Percentiles rank a stretch among this genome's conserved stretches.
These are phyloP conservation scores for Iris macrosiphon DNA, from an alignment of 106 monocot species.

Conservation along the genomic window DNA sequence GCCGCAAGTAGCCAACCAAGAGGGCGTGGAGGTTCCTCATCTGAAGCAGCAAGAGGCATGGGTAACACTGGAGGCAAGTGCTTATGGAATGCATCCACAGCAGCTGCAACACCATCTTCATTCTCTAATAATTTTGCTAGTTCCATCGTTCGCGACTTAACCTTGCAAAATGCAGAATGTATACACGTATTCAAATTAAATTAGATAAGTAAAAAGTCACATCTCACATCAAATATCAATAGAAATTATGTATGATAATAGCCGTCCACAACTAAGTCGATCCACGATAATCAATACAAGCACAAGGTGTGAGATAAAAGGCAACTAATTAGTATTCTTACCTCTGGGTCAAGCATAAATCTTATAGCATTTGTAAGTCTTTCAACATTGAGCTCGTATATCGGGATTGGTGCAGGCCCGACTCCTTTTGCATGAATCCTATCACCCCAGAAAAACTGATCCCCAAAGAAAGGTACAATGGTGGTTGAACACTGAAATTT, in stretches of 20 bases:
- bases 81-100: constrained; percentile 54
- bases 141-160: constrained; percentile 50
- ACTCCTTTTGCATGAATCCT: constrained; percentile 69
- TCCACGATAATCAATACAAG: neutral
- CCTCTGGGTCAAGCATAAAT: constrained; percentile 93
- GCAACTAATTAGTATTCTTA: constrained; percentile 17
- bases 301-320: neutral
- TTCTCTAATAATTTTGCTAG: constrained; percentile 39
- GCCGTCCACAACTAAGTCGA: too few species aligned
- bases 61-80: constrained; percentile 23
- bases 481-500: constrained; percentile 86
- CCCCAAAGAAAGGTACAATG: constrained; percentile 90
- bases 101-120: constrained; percentile 56
- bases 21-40: constrained; percentile 13
- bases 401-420: constrained; percentile 89
- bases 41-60: constrained; percentile 8
- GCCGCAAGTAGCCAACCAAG: constrained; percentile 32
- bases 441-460: constrained; percentile 94
- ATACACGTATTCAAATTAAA: neutral
- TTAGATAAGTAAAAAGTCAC: neutral
- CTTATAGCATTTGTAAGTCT: constrained; percentile 64
- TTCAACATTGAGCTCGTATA: constrained; percentile 67
- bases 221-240: too few species aligned
- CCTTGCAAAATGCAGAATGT: constrained; percentile 16
- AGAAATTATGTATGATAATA: too few species aligned